Evolutionary conservation across 1,284 basidiomycete species (phyloP), one percentile per base, ranked within the genome.

Genomic region (Golubevia sp.): DNA sequence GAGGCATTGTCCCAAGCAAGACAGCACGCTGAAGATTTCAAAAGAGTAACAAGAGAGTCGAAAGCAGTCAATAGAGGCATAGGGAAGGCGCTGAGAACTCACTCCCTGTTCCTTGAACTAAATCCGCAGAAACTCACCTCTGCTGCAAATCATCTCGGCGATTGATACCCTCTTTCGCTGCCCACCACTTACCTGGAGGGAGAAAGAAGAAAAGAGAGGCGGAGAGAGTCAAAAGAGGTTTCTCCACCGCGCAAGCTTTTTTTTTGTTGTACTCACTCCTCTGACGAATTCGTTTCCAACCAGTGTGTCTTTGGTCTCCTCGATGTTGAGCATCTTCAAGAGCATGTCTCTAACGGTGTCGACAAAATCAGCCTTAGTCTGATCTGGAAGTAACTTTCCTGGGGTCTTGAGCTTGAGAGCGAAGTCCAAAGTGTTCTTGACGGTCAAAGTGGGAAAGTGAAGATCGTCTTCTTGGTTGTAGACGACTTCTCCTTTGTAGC

Each of bases 1-100:
- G 8, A 92, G 0, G 91, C 90, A 71, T 77, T 81, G 61, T 84
- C 81, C 64, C 78, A 79, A 34, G 57, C 68, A 54, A 75, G 67
- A 79, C 68, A 23, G 66, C 87, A 86, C 52, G 87, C 86, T n/a
- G n/a, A n/a, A n/a, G n/a, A n/a, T n/a, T n/a, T n/a, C n/a, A n/a
- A n/a, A n/a, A n/a, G n/a, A n/a, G n/a, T n/a, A n/a, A n/a, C n/a
- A n/a, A n/a, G n/a, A n/a, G n/a, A n/a, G n/a, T n/a, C n/a, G n/a
- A n/a, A n/a, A n/a, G n/a, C n/a, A n/a, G n/a, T n/a, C n/a, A n/a
- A n/a, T n/a, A n/a, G n/a, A n/a, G n/a, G n/a, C n/a, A n/a, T n/a
- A n/a, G n/a, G n/a, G n/a, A n/a, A n/a, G n/a, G n/a, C n/a, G n/a
- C n/a, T n/a, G n/a, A n/a, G n/a, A n/a, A n/a, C n/a, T n/a, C n/a